Base-by-base conservation (phyloP, 192 early-diverging fungal genomes). In the Podila verticillata region DNA sequence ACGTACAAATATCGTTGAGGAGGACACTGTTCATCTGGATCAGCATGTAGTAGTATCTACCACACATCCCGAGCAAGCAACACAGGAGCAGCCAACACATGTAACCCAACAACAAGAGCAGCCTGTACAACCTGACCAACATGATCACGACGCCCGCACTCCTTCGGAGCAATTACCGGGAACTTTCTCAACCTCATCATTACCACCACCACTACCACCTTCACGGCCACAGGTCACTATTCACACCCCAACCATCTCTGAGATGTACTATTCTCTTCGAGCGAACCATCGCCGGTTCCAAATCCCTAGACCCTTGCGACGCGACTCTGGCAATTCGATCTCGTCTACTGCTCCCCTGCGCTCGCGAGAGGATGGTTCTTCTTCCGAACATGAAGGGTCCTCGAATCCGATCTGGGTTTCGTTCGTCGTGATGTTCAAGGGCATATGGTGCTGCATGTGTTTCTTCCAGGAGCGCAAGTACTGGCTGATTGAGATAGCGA, bases 401-500 rank as follows among this genome's bases (percentile, higher is more conserved):
- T 4, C 34, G 32, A 26, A 17, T 0, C 51, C 67, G 17, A 30
- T 44, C 8, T 54, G 65, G 36, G 22, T 1, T 5, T 28, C 59
- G 0, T 5, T 79, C 15, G 17, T 7, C 28, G 54, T 56, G 9
- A 32, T 9, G 12, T 3, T 80, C 4, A 36, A n/a, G 31, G 30
- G 22, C 28, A 13, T 20, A 3, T 17, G 20, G 4, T 67, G 70
- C 32, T 60, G 36, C 7, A 30, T 19, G 10, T 63, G 47, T 17
- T 36, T 59, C n/a, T 68, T 72, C 17, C 6, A 39, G 26, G 70
- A 80, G 20, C 39, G 48, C 12, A 67, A 68, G 24, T 65, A 72
- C 22, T 80, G 77, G 77, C 10, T 80, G 47, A 80, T 80, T 5
- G 77, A 80, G 48, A 80, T 80, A 12, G 68, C 77, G 13, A 15